These are phyloP conservation scores for Podospora tetraspora DNA, from an alignment of 495 filamentous ascomycete species.

Conservation along the genomic window DNA sequence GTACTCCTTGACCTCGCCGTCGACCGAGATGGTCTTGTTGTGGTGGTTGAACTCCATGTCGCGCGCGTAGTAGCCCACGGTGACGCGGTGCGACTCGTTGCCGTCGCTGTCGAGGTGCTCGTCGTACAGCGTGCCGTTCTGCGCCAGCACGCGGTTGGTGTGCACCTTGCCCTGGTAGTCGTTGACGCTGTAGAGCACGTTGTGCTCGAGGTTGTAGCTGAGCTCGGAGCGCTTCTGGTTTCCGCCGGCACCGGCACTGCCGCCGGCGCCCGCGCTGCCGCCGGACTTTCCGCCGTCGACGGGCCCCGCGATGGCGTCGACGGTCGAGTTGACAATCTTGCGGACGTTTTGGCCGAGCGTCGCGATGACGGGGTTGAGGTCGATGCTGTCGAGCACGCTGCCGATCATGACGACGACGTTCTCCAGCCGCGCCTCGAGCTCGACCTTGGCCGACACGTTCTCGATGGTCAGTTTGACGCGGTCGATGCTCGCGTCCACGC, in stretches of 20 bases:
- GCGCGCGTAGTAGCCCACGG: conserved; percentile 43
- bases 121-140: conserved; percentile 51
- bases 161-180: conserved; percentile 51
- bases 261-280: conserved; percentile 2
- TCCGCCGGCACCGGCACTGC: neutral
- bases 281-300: conserved; percentile 6
- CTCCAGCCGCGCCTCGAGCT: conserved; percentile 50
- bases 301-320: conserved; percentile 28
- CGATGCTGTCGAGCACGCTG: conserved; percentile 48
- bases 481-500: conserved; percentile 50
- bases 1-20: conserved; percentile 42
- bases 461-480: conserved; percentile 48
- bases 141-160: conserved; percentile 50
- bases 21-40: conserved; percentile 40
- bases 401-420: conserved; percentile 54
- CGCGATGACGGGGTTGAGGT: conserved; percentile 54
- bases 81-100: conserved; percentile 29
- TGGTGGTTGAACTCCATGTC: conserved; percentile 53
- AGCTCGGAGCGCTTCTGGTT: conserved; percentile 26
- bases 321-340: conserved; percentile 42
- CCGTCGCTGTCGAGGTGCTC: conserved; percentile 50
- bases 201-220: conserved; percentile 42
- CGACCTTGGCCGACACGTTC: conserved; percentile 52
- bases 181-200: conserved; percentile 52
- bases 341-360: conserved; percentile 45